phyloP scores from a whole-genome alignment of 495 filamentous ascomycete species.

The Clavariopsis aquatica region DNA sequence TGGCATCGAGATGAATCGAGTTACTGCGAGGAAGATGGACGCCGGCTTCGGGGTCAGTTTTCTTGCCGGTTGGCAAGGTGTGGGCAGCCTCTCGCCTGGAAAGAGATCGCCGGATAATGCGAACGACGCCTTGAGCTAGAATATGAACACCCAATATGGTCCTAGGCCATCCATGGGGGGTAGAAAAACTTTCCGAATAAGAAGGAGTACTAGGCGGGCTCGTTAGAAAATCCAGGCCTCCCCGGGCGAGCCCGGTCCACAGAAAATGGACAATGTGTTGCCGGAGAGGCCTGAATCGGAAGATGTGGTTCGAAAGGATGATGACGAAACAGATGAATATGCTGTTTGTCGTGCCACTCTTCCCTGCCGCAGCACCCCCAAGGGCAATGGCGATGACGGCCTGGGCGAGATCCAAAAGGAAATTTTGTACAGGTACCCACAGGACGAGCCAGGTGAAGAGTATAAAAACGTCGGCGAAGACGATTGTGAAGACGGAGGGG shows the following conservation, averaged over 20 bases:
- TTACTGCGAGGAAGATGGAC: constrained; percentile 32
- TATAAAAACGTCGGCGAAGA: constrained; percentile 79
- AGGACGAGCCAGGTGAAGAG: constrained; percentile 85
- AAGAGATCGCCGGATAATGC: constrained; percentile 42
- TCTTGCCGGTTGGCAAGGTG: constrained; percentile 38
- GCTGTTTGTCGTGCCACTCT: constrained; percentile 61
- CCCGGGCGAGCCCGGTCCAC: constrained; percentile 39
- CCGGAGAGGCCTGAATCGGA: constrained; percentile 59
- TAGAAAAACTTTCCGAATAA: constrained; percentile 29
- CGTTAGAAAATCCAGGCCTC: constrained; percentile 37
- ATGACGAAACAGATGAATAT: constrained; percentile 78
- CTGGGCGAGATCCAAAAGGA: constrained; percentile 91
- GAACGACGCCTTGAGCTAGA: constrained; percentile 41
- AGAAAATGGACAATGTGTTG: constrained; percentile 41
- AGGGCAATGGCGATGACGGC: constrained; percentile 92
- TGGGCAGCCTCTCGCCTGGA: constrained; percentile 29
- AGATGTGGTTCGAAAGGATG: constrained; percentile 67
- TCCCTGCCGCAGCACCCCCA: constrained; percentile 78
- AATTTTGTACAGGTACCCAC: constrained; percentile 83
- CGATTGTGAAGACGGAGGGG: constrained; percentile 75
- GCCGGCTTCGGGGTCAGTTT: constrained; percentile 44
- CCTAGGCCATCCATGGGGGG: constrained; percentile 34
- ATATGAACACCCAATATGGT: constrained; percentile 41
- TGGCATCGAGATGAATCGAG: constrained; percentile 37
- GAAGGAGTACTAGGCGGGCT: constrained; percentile 34